These are phyloP conservation scores for Clarireedia homoeocarpa DNA, from an alignment of 2,329 filamentous ascomycete species.

Conservation along the genomic window DNA sequence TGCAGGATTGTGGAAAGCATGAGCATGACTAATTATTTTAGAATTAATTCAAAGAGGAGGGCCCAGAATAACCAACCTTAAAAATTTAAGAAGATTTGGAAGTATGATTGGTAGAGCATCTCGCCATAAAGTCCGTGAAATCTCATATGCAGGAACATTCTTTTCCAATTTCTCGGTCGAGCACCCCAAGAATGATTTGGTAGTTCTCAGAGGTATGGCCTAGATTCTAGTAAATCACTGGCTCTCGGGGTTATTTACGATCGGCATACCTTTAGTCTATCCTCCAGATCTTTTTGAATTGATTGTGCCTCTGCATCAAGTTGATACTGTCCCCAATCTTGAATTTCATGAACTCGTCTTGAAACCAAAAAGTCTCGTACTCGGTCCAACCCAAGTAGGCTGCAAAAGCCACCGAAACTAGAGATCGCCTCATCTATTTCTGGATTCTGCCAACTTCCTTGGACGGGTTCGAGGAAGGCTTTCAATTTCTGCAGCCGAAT, in stretches of 20 bases:
- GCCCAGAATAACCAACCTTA: constrained; percentile 41
- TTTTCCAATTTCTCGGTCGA: constrained; percentile 85
- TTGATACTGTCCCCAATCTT: constrained; percentile 73
- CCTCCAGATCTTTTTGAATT: constrained; percentile 71
- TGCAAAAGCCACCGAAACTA: constrained; percentile 72
- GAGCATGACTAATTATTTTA: constrained; percentile 68
- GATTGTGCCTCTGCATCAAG: constrained; percentile 73
- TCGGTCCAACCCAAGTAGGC: constrained; percentile 69
- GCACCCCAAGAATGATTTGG: constrained; percentile 86
- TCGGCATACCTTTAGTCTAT: constrained; percentile 55
- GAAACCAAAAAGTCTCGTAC: constrained; percentile 72
- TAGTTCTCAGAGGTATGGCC: constrained; percentile 72
- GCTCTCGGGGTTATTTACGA: neutral
- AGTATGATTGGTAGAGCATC: constrained; percentile 74
- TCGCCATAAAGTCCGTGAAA: constrained; percentile 77
- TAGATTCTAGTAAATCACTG: constrained; percentile 2
- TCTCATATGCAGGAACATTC: constrained; percentile 61
- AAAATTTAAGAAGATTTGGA: constrained; percentile 76
- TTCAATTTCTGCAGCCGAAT: constrained; percentile 64
- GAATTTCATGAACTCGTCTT: constrained; percentile 64
- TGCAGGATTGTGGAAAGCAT: constrained; percentile 79
- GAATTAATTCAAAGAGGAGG: constrained; percentile 10
- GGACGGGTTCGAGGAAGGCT: constrained; percentile 75
- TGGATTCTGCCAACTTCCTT: constrained; percentile 68
- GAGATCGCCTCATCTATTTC: constrained; percentile 61